Conservation (phyloP, 768 basidiomycete genomes). For the Tricholoma sp. region DNA sequence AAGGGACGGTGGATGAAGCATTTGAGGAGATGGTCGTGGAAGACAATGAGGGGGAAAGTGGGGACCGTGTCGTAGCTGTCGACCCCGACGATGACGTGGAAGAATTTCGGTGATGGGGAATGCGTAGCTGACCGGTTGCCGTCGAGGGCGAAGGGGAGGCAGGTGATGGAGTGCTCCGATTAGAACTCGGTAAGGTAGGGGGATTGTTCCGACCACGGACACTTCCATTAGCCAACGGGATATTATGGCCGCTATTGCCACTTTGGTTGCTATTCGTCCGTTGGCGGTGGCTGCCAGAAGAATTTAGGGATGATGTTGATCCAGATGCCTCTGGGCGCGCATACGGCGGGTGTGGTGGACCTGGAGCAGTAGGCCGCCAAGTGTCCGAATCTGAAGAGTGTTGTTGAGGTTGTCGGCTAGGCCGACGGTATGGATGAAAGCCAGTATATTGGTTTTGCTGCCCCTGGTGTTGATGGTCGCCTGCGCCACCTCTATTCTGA, state of each 20-base stretch:
- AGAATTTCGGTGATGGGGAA: conserved; percentile 25
- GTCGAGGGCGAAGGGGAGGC: conserved; percentile 23
- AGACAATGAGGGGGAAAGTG: conserved; percentile 27
- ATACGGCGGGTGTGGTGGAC: conserved; percentile 69
- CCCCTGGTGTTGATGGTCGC: conserved; percentile 35
- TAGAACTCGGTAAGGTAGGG: conserved; percentile 22
- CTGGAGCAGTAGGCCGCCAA: conserved; percentile 39
- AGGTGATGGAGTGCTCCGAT: conserved; percentile 25
- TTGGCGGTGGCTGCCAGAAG: conserved; percentile 52
- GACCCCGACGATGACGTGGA: conserved; percentile 49
- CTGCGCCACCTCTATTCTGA: conserved; percentile 38
- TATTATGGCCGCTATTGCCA: conserved; percentile 37
- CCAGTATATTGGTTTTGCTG: conserved; percentile 44
- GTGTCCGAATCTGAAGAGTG: conserved; percentile 35
- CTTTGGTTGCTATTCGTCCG: conserved; percentile 73
- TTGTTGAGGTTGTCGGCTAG: conserved; percentile 42
- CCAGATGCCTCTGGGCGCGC: conserved; percentile 74
- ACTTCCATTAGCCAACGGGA: conserved; percentile 29
- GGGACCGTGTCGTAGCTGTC: conserved; percentile 30
- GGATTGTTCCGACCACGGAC: conserved; percentile 33
- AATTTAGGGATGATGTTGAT: conserved; percentile 76
- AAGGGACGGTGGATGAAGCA: conserved; percentile 28
- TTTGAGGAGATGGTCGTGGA: conserved; percentile 28
- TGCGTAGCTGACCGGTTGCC: conserved; percentile 24
- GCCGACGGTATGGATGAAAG: conserved; percentile 81